A percentile compares a stretch with the other conserved stretches of the same genome.
These are phyloP conservation scores for Polyplosphaeria fusca DNA, from an alignment of 495 filamentous ascomycete species.

Conservation along the genomic window DNA sequence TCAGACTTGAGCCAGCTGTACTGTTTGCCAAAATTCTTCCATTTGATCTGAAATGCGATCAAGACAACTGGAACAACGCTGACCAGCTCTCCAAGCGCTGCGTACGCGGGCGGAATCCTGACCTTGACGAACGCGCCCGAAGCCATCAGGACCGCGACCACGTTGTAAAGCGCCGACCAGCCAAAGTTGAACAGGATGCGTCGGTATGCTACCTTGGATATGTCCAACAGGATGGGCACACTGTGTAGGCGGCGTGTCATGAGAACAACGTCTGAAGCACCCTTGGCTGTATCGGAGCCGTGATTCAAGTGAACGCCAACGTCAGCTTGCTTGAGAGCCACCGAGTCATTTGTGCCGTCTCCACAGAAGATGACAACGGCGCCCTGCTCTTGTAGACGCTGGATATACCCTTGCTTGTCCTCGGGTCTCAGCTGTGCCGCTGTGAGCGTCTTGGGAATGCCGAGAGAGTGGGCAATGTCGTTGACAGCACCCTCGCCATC, in stretches of 20 bases:
- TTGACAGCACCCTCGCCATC: constrained; percentile 62
- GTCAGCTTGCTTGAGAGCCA: constrained; percentile 68
- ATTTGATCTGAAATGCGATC: constrained; percentile 52
- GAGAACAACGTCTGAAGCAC: constrained; percentile 68
- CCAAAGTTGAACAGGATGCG: constrained; percentile 68
- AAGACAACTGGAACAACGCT: constrained; percentile 73
- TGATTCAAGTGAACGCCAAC: constrained; percentile 67
- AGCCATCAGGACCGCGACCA: constrained; percentile 66
- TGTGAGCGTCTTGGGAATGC: constrained; percentile 50
- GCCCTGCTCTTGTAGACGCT: constrained; percentile 38
- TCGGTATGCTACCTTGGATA: constrained; percentile 52
- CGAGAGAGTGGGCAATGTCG: constrained; percentile 51
- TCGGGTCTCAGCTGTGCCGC: constrained; percentile 53
- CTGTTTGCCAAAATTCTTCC: constrained; percentile 31
- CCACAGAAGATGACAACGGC: constrained; percentile 64
- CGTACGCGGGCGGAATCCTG: constrained; percentile 69
- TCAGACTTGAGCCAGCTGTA: constrained; percentile 13
- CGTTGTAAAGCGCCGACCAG: constrained; percentile 73
- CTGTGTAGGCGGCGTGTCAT: constrained; percentile 56
- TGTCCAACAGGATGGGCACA: constrained; percentile 57
- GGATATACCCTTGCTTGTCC: constrained; percentile 63
- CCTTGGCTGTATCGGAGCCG: constrained; percentile 62
- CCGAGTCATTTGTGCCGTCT: constrained; percentile 79
- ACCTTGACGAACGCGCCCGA: constrained; percentile 64
- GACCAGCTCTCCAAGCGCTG: constrained; percentile 72